Evolutionary conservation across 305 asterid species (phyloP), one percentile per base, ranked within the genome.

Genomic region (Petunia hybrid): DNA sequence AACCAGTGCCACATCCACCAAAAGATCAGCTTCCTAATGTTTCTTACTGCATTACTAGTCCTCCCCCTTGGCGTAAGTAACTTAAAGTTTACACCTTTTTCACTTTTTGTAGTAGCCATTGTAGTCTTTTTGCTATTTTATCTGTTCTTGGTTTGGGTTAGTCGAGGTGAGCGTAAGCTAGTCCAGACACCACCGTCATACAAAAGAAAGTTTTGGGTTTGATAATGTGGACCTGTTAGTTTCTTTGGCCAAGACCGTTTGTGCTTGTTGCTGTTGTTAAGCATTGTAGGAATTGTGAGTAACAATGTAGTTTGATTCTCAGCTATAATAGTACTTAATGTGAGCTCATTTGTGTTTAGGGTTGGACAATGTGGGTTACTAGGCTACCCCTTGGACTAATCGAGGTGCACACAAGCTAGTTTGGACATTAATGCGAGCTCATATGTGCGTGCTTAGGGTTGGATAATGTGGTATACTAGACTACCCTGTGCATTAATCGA

Each of bases 61-160:
- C 98, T 78, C 99, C 99, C 62, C 98, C 98, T 43, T 95, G 99
- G 99, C 99, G 99, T 95, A 62, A 90, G 97, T 91, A 42, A 76
- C 78, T 82, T 48, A 35, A 14, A 31, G 31, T 35, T 67, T 69
- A 41, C 43, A 40, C 31, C 53, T 69, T 66, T 76, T 63, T 48
- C 55, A 69, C 8, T 64, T 87, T 79, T 66, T 75, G 77, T 35
- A 31, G 66, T 10, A 60, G 69, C 46, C 59, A 76, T 70, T 83
- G 78, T 12, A 46, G 59, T 10, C 6, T 12, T 80, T 67, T 35
- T 42, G 13, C 43, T 77, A 1, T 65, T 51, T 67, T 35, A 9
- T 40, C n/a, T 71, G 7, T 69, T 78, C 59, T 10, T 12, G 8
- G 16, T 43, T 69, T 45, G 76, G 57, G 48, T 65, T 13, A 22